Percentiles rank a stretch among this genome's conserved stretches.
Conservation (phyloP, 2,329 filamentous ascomycete species). For the Beauveria pseudobassiana region DNA sequence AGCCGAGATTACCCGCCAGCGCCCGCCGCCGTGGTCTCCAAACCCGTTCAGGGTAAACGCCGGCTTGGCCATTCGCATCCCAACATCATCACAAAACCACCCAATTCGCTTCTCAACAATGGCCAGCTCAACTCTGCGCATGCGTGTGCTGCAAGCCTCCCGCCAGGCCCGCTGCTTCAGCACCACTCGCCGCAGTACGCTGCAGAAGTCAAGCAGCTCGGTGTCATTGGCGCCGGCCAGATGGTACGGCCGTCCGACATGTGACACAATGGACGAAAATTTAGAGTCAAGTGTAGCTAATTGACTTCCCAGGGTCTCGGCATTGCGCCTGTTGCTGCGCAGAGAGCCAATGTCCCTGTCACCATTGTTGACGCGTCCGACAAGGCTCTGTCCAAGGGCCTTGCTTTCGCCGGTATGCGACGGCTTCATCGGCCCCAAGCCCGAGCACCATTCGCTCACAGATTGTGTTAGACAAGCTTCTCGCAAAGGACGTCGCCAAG, state of each 20-base stretch:
- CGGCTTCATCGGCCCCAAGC: neutral
- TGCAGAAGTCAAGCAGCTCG: conserved; percentile 75
- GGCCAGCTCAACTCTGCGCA: conserved; percentile 32
- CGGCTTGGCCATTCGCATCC: conserved; percentile 7
- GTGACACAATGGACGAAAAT: conserved; percentile 22
- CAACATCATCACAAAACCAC: conserved; percentile 4
- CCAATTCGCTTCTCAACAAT: conserved; percentile 23
- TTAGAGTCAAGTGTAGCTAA: conserved; percentile 15
- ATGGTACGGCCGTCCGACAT: conserved; percentile 59
- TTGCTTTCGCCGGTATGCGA: conserved; percentile 73
- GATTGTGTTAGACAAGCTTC: conserved; percentile 64
- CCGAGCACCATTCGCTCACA: neutral
- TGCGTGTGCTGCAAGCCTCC: conserved; percentile 26
- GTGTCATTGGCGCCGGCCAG: conserved; percentile 90
- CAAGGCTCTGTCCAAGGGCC: conserved; percentile 76
- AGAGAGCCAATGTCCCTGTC: conserved; percentile 75
- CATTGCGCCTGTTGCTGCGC: conserved; percentile 89
- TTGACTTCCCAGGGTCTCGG: conserved; percentile 64
- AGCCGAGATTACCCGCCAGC: conserved; percentile 38
- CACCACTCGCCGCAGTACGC: conserved; percentile 53
- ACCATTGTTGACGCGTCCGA: conserved; percentile 79
- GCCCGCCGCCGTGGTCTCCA: conserved; percentile 13
- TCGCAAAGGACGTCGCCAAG: conserved; percentile 88
- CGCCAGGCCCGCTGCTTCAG: conserved; percentile 57
- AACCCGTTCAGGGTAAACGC: neutral